phyloP scores from a whole-genome alignment of 2,329 filamentous ascomycete genomes.

The Aspergillus floridensis region DNA sequence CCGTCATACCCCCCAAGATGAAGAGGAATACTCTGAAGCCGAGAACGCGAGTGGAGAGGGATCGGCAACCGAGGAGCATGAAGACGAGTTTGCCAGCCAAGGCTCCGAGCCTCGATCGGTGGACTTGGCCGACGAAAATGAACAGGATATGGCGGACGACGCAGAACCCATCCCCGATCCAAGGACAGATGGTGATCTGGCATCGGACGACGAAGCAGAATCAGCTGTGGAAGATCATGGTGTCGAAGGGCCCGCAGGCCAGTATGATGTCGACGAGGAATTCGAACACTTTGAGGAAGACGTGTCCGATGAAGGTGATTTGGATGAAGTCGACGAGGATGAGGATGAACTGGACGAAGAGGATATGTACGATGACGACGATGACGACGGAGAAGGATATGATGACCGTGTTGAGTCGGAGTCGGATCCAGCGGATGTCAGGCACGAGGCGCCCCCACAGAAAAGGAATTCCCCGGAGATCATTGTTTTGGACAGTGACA shows the following conservation, averaged over 20 bases:
- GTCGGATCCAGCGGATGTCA: constrained; percentile 15
- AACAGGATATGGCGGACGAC: constrained; percentile 18
- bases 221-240: not conserved
- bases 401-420: constrained; percentile 21
- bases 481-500: constrained; percentile 45
- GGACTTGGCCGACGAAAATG: constrained; percentile 8
- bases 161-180: constrained; percentile 19
- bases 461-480: constrained; percentile 30
- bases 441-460: constrained; percentile 4
- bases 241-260: not conserved
- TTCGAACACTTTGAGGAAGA: constrained; percentile 7
- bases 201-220: constrained; percentile 1
- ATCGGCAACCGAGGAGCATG: constrained; percentile 7
- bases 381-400: constrained; percentile 14
- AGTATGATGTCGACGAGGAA: constrained; percentile 5
- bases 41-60: constrained; percentile 8
- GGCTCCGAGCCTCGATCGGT: not conserved
- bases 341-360: not conserved
- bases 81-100: not conserved
- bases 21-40: not conserved
- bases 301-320: not conserved
- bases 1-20: not conserved
- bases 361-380: constrained; percentile 11
- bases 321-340: not conserved
- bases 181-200: constrained; percentile 30